phyloP scores from a whole-genome alignment of 805 yeast species.

The Candida odintsovae region DNA sequence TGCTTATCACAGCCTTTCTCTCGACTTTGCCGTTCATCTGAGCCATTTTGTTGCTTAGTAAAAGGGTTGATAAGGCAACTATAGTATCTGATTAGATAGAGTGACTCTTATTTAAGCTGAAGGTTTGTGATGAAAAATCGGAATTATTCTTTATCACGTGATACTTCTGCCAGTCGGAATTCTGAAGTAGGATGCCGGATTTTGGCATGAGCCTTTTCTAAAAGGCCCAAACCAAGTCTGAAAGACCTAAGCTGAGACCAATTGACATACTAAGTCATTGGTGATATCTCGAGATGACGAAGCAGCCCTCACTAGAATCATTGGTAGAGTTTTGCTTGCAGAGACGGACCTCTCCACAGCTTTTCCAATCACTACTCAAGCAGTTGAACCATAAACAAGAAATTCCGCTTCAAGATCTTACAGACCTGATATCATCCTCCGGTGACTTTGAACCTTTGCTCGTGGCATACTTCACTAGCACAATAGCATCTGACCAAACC shows the following conservation, averaged over 20 bases:
- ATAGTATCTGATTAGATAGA: neutral
- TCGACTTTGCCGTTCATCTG: conserved; percentile 9
- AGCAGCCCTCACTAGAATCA: neutral
- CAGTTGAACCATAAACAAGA: conserved; percentile 21
- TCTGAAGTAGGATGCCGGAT: too few species aligned
- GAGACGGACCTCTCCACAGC: conserved; percentile 9
- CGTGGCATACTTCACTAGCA: conserved; percentile 11
- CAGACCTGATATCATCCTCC: conserved; percentile 3
- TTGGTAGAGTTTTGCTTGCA: conserved; percentile 15
- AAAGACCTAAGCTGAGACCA: too few species aligned
- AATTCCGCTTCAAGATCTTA: conserved; percentile 11
- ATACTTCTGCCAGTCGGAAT: too few species aligned
- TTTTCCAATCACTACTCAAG: conserved; percentile 16
- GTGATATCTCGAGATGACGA: neutral
- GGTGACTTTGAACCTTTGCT: conserved; percentile 17
- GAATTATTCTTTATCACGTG: too few species aligned
- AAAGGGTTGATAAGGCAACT: neutral
- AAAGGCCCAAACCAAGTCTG: too few species aligned
- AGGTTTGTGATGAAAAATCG: too few species aligned
- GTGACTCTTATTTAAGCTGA: neutral
- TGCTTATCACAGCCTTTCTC: conserved; percentile 30
- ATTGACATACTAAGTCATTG: too few species aligned
- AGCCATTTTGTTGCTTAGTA: neutral
- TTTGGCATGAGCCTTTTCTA: too few species aligned
- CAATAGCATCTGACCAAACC: conserved; percentile 4